Percentiles rank a stretch among this genome's conserved stretches.
Conservation (phyloP, 2,329 filamentous ascomycete genomes). For the Ophioceras dolichostomum region DNA sequence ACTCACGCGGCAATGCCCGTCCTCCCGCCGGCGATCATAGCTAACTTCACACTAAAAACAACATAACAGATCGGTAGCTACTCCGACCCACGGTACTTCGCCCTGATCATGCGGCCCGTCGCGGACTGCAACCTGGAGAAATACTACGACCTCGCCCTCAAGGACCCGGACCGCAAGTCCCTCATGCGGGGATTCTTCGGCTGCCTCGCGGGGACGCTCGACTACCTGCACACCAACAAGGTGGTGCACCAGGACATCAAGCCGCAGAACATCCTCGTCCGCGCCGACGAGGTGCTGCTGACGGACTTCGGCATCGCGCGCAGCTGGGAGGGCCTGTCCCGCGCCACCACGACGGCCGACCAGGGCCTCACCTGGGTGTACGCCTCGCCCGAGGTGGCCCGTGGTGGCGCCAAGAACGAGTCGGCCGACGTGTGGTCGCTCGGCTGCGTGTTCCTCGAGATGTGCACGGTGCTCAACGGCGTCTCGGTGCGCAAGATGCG, state of each 20-base stretch:
- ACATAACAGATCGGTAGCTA: background rate
- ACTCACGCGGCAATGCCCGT: too few relatives aligned
- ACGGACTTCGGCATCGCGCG: background rate
- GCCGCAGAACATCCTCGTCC: background rate
- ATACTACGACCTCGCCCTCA: background rate
- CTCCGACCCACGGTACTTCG: background rate
- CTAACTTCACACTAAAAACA: background rate
- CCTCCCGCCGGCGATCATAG: too few relatives aligned
- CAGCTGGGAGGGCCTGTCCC: background rate
- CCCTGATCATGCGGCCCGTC: background rate
- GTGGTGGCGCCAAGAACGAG: too few relatives aligned
- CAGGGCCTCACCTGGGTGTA: background rate
- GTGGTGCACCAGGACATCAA: background rate
- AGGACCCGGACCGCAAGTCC: background rate
- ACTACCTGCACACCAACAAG: background rate
- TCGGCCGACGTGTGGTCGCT: conserved; percentile 1
- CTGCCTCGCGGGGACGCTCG: background rate
- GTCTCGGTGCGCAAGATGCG: background rate
- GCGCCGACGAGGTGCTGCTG: background rate
- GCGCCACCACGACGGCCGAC: background rate
- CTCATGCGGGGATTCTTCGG: background rate
- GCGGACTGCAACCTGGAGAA: background rate
- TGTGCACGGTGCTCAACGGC: background rate
- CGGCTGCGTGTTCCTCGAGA: conserved; percentile 1
- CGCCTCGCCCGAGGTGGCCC: background rate